Evolutionary conservation across 768 basidiomycete species (phyloP), one percentile per base, ranked within the genome.

Genomic region (Agaricus sinodeliciosus): DNA sequence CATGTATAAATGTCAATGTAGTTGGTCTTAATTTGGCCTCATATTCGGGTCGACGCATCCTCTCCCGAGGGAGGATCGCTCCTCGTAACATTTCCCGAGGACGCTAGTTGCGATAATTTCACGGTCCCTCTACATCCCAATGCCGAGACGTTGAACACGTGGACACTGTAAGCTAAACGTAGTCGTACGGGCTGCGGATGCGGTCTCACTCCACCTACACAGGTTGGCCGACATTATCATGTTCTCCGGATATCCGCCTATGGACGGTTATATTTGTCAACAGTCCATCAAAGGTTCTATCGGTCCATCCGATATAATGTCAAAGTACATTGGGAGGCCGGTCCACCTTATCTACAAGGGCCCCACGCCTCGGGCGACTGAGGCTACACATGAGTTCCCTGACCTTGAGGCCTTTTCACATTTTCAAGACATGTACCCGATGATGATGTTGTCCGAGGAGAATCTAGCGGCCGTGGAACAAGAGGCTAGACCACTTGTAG

Each of bases 321-420:
- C 83, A 3, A 65, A 73, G 47, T 90, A 82, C 67, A 71, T 90
- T 55, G 79, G 72, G 19, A 76, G 72, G 43, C 69, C 76, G 1
- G 86, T 87, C 0, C 73, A 84, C 55, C 71, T 91, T 47, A 70
- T 84, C 34, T 77, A 76, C 69, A 90, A 89, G 62, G 88, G 88
- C 15, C 78, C 79, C 1, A 64, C 64, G 9, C 70, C 73, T 25
- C 81, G 88, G 8, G 54, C 51, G 0, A 77, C 79, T 47, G 68
- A 67, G 22, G 73, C 82, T 9, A 84, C 85, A 2, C 25, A 50
- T 5, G 66, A 71, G 18, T 84, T 82, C 58, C 85, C 87, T 4
- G 61, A 76, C n/a, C 67, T 88, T 47, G 67, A 76, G 26, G 80
- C 78, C 3, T 77, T 73, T 12, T 69, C 78, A 4, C 69, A 76